A percentile compares a stretch with the other conserved stretches of the same genome.
Evolutionary conservation across 768 basidiomycete genomes (phyloP).

Genomic region (Boletales sp.): DNA sequence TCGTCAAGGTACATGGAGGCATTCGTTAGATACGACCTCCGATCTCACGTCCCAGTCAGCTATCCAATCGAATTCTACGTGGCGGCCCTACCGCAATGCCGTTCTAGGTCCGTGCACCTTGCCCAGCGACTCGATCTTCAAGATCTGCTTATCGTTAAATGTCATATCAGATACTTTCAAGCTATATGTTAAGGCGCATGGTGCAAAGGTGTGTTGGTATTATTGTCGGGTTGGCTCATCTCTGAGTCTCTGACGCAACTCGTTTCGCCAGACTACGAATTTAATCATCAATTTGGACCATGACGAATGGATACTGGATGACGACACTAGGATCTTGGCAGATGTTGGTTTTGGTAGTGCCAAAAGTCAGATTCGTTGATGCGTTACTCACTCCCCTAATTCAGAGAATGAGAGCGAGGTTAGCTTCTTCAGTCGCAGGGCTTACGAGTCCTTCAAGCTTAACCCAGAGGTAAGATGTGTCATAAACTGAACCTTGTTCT

Average conservation of each 20-base stretch:
- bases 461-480: slow-evolving; percentile 67
- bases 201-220: slow-evolving; percentile 65
- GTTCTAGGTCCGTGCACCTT: slow-evolving; percentile 52
- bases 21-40: not conserved
- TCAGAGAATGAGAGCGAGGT: slow-evolving; percentile 95
- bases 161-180: slow-evolving; percentile 78
- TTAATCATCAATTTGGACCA: slow-evolving; percentile 97
- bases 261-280: slow-evolving; percentile 74
- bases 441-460: slow-evolving; percentile 77
- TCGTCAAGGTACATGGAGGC: slow-evolving; percentile 50
- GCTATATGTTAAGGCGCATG: slow-evolving; percentile 91
- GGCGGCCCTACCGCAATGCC: slow-evolving; percentile 84
- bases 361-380: not conserved
- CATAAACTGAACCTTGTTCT: not conserved
- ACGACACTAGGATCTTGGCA: slow-evolving; percentile 61
- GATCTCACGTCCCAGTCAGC: slow-evolving; percentile 40
- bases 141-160: not conserved
- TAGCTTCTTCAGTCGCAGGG: slow-evolving; percentile 78
- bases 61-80: slow-evolving; percentile 68
- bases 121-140: not conserved
- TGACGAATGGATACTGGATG: slow-evolving; percentile 86
- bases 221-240: not conserved
- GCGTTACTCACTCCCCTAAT: not conserved
- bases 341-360: slow-evolving; percentile 72
- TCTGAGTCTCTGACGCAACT: not conserved